Percentiles rank a stretch among this genome's conserved stretches.
Conservation (phyloP, 1,284 basidiomycete genomes). For the Crepidotus sp. region DNA sequence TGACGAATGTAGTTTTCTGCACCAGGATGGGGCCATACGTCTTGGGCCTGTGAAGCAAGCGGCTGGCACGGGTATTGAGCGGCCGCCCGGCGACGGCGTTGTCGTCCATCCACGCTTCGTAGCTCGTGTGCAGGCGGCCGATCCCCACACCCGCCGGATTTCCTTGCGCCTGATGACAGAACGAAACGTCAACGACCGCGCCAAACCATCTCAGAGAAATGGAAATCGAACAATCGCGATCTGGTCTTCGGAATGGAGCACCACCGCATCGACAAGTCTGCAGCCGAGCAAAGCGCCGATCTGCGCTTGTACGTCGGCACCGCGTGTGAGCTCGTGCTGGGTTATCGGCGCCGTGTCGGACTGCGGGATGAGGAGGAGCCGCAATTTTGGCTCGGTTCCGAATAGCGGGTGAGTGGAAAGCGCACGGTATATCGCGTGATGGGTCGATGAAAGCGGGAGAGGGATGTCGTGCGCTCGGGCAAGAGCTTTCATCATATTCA, state of each 20-base stretch:
- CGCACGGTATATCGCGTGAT: constrained; percentile 7
- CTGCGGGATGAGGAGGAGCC: constrained; percentile 18
- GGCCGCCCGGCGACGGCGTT: constrained; percentile 12
- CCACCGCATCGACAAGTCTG: constrained; percentile 7
- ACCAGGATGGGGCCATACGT: constrained; percentile 18
- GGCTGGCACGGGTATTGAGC: constrained; percentile 17
- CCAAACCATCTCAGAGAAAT: not conserved
- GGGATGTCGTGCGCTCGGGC: constrained; percentile 19
- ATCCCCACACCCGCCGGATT: constrained; percentile 17
- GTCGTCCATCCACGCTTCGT: constrained; percentile 19
- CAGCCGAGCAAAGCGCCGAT: constrained; percentile 12
- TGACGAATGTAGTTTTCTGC: constrained; percentile 17
- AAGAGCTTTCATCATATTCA: constrained; percentile 4
- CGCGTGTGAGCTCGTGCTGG: constrained; percentile 13
- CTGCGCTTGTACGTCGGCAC: constrained; percentile 1
- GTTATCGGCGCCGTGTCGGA: constrained; percentile 12
- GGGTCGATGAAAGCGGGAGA: constrained; percentile 7
- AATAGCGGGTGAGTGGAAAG: constrained; percentile 18
- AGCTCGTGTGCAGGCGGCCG: constrained; percentile 19
- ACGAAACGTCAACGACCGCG: too few species aligned
- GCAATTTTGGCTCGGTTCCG: constrained; percentile 13
- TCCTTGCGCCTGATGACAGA: not conserved
- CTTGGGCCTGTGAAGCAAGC: constrained; percentile 14
- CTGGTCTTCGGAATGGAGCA: constrained; percentile 16
- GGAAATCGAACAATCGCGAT: constrained; percentile 11